Percentiles rank a stretch among this genome's conserved stretches.
Evolutionary conservation across 441 rosid species (phyloP).

Genomic region (Omphalea diandra): DNA sequence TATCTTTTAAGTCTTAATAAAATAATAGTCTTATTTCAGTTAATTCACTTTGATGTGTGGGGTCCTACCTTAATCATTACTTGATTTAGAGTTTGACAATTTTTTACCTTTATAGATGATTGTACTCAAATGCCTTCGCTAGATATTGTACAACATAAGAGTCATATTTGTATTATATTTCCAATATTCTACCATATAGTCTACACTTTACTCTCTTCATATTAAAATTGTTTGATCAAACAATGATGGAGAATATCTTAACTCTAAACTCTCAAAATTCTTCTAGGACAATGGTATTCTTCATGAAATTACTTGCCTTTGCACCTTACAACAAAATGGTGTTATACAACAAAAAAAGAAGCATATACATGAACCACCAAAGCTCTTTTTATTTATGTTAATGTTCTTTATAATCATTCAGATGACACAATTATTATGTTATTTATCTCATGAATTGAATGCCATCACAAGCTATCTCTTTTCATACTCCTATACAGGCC

Average conservation of each 20-base stretch:
- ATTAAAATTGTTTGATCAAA: background rate
- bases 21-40: background rate
- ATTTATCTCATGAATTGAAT: background rate
- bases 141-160: background rate
- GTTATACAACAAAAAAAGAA: too few species aligned
- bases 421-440: too few species aligned
- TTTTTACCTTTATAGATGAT: background rate
- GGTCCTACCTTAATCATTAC: background rate
- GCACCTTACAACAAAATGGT: background rate
- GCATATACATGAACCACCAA: too few species aligned
- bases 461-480: background rate
- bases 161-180: background rate
- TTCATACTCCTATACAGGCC: background rate
- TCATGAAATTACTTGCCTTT: background rate
- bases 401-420: too few species aligned
- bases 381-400: too few species aligned
- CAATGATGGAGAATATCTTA: too few species aligned
- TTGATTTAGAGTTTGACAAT: background rate
- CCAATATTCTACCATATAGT: background rate
- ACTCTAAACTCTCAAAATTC: background rate
- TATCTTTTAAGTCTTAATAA: background rate
- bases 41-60: background rate
- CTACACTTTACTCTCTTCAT: background rate
- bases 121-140: background rate
- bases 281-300: background rate